Evolutionary conservation across 1,284 basidiomycete species (phyloP).

Genomic region (Puccinia triticina): DNA sequence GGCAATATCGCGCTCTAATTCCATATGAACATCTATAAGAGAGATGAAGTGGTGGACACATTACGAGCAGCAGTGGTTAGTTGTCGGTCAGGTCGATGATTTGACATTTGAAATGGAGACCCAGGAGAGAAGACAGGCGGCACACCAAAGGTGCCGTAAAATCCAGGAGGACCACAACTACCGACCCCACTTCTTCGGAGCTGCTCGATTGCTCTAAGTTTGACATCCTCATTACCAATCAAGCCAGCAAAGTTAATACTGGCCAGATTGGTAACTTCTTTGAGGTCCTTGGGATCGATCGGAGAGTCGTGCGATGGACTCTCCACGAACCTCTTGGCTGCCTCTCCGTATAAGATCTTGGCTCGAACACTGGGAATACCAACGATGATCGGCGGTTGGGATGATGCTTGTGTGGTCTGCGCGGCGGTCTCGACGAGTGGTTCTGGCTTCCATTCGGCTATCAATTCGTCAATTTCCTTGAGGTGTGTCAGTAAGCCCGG

Average conservation of each 20-base stretch:
- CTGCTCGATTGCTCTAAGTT: conserved; percentile 80
- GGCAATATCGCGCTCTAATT: conserved; percentile 84
- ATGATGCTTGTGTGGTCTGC: conserved; percentile 69
- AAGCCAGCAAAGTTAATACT: conserved; percentile 92
- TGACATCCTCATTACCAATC: conserved; percentile 82
- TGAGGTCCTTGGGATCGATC: conserved; percentile 48
- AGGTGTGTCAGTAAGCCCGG: background rate
- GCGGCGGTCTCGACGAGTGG: conserved; percentile 73
- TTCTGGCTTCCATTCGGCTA: conserved; percentile 92
- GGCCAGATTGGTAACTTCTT: conserved; percentile 77
- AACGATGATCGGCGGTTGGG: conserved; percentile 74
- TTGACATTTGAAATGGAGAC: background rate
- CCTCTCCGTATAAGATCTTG: conserved; percentile 74
- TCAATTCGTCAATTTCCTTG: conserved; percentile 96
- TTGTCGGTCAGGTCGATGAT: background rate
- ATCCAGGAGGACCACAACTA: conserved; percentile 93
- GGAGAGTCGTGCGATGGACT: conserved; percentile 33
- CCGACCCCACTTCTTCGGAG: conserved; percentile 92
- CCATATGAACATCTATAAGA: conserved; percentile 80
- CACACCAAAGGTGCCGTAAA: conserved; percentile 91
- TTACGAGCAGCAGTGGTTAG: background rate
- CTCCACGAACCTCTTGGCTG: conserved; percentile 62
- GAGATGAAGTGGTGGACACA: background rate
- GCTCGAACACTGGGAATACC: conserved; percentile 73
- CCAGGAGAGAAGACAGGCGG: conserved; percentile 51